Evolutionary conservation across 2,329 filamentous ascomycete species (phyloP), one percentile per base, ranked within the genome.

Genomic region (Colletotrichum zoysiae): DNA sequence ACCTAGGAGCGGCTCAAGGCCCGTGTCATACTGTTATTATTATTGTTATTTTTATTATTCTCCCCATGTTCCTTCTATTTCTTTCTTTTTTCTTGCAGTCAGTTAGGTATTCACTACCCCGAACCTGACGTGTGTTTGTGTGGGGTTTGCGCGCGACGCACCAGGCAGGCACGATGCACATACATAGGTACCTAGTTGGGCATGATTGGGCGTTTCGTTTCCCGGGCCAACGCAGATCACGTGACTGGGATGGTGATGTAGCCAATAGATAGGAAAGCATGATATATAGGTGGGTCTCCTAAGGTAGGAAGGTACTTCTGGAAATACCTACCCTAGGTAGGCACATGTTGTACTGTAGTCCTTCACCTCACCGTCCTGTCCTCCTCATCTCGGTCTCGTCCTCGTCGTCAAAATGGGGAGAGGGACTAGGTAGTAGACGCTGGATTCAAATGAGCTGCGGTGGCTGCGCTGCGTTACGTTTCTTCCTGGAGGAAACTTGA

Each of bases 181-280:
- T 44, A 18, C 16, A 0, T 42, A 30, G 5, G 3, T 44, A 18
- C 16, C 0, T 42, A 30, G 5, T 65, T 69, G 65, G 65, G 59
- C 58, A 71, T 55, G 59, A 59, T 71, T 64, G 69, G 69, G 69
- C 16, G 30, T 12, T n/a, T 40, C 30, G 30, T 59, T 5, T n/a
- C 14, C 38, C 7, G n/a, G 35, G 57, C 62, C 51, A 62, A 58
- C 50, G 61, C 8, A 16, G 2, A 35, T 70, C 65, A 71, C 58
- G 55, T 71, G 69, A 63, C 5, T 8, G 3, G 1, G 0, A 0
- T 18, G 0, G 16, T 1, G 5, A 0, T 2, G 1, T 20, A 4
- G 16, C 62, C 63, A 70, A 61, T 70, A 12, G 67, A 67, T 67
- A 56, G 26, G 16, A n/a, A 1, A 12, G 5, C 23, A 65, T 69